Percentiles rank a stretch among this genome's conserved stretches.
Conservation (phyloP, 495 filamentous ascomycete genomes). For the Aspergillus biplanus region DNA sequence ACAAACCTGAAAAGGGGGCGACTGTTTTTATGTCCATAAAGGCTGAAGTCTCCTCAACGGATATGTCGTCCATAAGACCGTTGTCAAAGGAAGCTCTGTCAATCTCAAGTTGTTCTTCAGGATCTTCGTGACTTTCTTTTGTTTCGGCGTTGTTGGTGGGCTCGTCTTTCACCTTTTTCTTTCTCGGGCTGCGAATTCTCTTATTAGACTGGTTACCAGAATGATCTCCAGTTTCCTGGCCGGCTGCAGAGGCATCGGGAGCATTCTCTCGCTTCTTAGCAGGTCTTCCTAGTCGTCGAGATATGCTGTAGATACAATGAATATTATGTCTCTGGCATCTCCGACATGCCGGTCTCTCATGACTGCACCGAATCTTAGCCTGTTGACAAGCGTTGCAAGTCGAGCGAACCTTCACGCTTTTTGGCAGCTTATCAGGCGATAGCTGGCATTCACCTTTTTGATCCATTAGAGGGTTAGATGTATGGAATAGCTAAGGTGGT, state of each 20-base stretch:
- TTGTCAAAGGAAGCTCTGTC: constrained; percentile 13
- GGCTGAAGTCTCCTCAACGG: constrained; percentile 14
- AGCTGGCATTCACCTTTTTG: constrained; percentile 18
- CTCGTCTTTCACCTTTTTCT: constrained; percentile 23
- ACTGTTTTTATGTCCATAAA: constrained; percentile 21
- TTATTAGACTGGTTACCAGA: constrained; percentile 18
- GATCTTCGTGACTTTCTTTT: not conserved
- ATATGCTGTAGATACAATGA: constrained; percentile 50
- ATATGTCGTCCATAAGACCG: constrained; percentile 13
- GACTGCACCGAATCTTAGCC: constrained; percentile 54
- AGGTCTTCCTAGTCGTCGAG: constrained; percentile 47
- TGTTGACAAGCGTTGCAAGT: constrained; percentile 55
- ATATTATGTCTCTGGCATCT: constrained; percentile 49
- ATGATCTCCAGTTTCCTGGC: constrained; percentile 2
- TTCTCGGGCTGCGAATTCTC: constrained; percentile 19
- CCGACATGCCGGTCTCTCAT: constrained; percentile 49
- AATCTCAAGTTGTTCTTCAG: constrained; percentile 10
- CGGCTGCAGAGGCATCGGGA: constrained; percentile 1
- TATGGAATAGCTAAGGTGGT: not conserved
- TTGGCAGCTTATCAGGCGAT: constrained; percentile 30
- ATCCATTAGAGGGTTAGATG: constrained; percentile 19
- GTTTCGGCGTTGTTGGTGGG: not conserved
- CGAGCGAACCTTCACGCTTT: constrained; percentile 48
- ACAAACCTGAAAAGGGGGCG: constrained; percentile 18
- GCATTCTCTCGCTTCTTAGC: constrained; percentile 39